A percentile compares a stretch with the other conserved stretches of the same genome.
phyloP scores from a whole-genome alignment of 257 asterid genomes.

The Gardenia jasminoides region DNA sequence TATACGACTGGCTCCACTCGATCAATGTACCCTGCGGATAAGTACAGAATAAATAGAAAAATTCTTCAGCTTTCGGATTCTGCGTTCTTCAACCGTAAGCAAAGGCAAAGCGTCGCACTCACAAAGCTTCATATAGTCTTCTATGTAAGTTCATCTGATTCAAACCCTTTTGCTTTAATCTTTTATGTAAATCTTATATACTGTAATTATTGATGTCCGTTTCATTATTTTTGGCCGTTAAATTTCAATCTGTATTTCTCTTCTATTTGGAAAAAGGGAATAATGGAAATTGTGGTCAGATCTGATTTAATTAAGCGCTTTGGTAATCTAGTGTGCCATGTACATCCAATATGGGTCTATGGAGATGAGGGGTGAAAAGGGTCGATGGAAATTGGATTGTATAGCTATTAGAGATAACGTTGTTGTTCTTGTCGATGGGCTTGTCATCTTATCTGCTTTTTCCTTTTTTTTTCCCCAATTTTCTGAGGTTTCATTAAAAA shows the following conservation, averaged over 20 bases:
- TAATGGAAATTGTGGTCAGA: background rate
- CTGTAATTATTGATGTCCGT: background rate
- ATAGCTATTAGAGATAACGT: background rate
- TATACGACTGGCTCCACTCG: background rate
- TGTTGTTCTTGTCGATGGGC: background rate
- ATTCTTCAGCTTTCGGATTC: background rate
- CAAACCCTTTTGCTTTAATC: background rate
- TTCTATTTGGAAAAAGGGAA: background rate
- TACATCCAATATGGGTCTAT: background rate
- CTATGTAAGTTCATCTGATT: constrained; percentile 1
- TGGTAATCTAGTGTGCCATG: background rate
- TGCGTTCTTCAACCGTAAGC: background rate
- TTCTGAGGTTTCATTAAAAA: background rate
- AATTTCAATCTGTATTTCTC: background rate
- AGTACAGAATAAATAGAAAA: constrained; percentile 4
- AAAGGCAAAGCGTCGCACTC: background rate
- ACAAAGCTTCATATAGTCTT: background rate
- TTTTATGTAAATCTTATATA: too few species aligned
- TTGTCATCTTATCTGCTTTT: background rate
- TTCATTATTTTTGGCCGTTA: background rate
- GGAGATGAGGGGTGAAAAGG: background rate
- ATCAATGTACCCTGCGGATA: background rate
- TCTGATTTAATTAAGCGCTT: background rate
- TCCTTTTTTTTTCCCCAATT: too few species aligned
- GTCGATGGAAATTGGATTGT: background rate